These are phyloP conservation scores for Agrocybe praecox DNA, from an alignment of 768 basidiomycete species.

Conservation along the genomic window DNA sequence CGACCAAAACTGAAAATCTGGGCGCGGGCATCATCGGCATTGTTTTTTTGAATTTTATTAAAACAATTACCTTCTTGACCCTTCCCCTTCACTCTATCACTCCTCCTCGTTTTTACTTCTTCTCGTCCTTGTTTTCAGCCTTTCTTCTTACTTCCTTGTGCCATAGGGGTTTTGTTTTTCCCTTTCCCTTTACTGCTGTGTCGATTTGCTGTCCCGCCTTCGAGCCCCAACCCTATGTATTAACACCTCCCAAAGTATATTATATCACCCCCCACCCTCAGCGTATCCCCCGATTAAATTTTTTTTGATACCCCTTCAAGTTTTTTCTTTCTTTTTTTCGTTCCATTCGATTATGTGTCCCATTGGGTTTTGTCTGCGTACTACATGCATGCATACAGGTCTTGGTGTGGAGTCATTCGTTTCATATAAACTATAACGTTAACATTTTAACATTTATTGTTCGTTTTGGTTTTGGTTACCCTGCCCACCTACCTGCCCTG, in stretches of 20 bases:
- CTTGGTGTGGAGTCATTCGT: no score
- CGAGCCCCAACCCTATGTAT: constrained; percentile 6
- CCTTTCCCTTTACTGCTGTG: constrained; percentile 10
- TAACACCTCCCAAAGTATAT: background rate
- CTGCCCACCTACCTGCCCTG: no score
- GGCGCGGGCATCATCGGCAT: background rate
- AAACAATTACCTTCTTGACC: background rate
- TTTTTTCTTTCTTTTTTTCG: no score
- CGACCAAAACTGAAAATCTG: background rate
- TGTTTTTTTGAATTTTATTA: constrained; percentile 9
- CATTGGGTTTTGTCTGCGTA: no score
- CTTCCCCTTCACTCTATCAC: background rate
- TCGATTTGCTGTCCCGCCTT: constrained; percentile 12
- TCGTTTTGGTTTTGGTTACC: no score
- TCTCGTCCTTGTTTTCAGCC: background rate
- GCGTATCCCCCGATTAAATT: no score
- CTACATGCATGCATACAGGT: no score
- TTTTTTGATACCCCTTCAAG: no score
- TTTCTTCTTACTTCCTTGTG: background rate
- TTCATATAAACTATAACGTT: no score
- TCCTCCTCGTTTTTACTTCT: constrained; percentile 9
- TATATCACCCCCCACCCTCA: no score
- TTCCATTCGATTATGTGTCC: no score
- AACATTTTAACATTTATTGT: no score
- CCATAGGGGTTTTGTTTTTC: constrained; percentile 1